Conservation (phyloP, 495 filamentous ascomycete genomes). For the Penicillium macrosclerotiorum region DNA sequence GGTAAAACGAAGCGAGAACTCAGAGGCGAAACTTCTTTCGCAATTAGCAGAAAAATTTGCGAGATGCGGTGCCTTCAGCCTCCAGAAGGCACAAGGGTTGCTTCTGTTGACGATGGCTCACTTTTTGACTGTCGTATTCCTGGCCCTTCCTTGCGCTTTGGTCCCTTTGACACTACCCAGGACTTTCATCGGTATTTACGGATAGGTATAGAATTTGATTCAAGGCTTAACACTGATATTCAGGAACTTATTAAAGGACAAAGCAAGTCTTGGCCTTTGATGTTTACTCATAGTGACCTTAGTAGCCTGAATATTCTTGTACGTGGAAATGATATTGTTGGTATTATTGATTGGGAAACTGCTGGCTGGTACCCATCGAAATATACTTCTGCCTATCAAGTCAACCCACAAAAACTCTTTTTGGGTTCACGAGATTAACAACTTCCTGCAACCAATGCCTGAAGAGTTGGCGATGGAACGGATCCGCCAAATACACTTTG, state of each 20-base stretch:
- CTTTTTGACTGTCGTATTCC: constrained; percentile 41
- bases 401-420: constrained; percentile 47
- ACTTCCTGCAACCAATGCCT: constrained; percentile 45
- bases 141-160: constrained; percentile 28
- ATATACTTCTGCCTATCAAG: constrained; percentile 47
- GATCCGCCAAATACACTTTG: constrained; percentile 40
- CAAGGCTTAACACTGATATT: constrained; percentile 28
- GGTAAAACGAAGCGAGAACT: constrained; percentile 33
- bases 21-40: constrained; percentile 39
- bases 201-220: constrained; percentile 33
- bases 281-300: constrained; percentile 43
- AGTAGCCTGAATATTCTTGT: constrained; percentile 44
- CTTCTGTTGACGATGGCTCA: constrained; percentile 39
- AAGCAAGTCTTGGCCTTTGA: constrained; percentile 27
- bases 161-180: constrained; percentile 40
- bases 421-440: constrained; percentile 48
- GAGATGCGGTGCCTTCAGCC: constrained; percentile 42
- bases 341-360: constrained; percentile 54
- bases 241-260: constrained; percentile 39
- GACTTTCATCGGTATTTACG: constrained; percentile 46
- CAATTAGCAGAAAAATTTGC: constrained; percentile 41
- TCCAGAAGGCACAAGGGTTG: constrained; percentile 30
- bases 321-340: constrained; percentile 38
- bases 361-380: constrained; percentile 52
- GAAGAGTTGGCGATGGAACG: constrained; percentile 49